phyloP scores from a whole-genome alignment of 1,284 basidiomycete genomes.

The Mrakiaceae sp. region DNA sequence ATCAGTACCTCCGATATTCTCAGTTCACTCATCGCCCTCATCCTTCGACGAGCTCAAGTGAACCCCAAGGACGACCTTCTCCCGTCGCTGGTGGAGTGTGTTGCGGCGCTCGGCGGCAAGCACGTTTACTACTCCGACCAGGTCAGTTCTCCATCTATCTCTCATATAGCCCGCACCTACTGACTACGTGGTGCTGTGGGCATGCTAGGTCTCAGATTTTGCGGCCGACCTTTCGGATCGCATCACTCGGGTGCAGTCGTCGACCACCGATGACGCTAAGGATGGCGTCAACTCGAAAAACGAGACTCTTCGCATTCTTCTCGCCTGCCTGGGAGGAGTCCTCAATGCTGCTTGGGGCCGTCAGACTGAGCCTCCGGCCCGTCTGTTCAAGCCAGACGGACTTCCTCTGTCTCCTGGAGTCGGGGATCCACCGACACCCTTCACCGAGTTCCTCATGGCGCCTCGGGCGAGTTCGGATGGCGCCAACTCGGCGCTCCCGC shows the following conservation, averaged over 20 bases:
- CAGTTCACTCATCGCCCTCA: conserved; percentile 59
- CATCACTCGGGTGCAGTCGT: conserved; percentile 39
- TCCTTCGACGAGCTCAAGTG: conserved; percentile 42
- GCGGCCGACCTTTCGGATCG: conserved; percentile 71
- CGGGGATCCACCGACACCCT: no score
- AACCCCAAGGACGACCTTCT: no score
- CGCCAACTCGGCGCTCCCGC: no score
- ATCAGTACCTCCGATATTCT: conserved; percentile 83
- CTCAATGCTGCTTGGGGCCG: conserved; percentile 22
- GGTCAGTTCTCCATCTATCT: conserved; percentile 44
- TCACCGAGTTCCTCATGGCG: no score
- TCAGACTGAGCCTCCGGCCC: no score
- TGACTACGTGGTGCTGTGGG: no score
- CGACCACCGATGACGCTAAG: conserved; percentile 39
- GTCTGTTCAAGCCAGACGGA: no score
- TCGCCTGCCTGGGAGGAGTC: conserved; percentile 43
- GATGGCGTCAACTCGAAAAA: no score
- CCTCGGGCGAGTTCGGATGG: no score
- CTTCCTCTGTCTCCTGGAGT: no score
- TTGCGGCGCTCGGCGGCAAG: conserved; percentile 47
- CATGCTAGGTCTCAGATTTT: conserved; percentile 45
- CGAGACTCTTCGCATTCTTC: conserved; percentile 47
- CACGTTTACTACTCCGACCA: conserved; percentile 96
- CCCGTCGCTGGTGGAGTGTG: no score
- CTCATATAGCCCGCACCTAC: no score